Conservation (phyloP, 2,329 filamentous ascomycete species). For the Fusarium nygamai region DNA sequence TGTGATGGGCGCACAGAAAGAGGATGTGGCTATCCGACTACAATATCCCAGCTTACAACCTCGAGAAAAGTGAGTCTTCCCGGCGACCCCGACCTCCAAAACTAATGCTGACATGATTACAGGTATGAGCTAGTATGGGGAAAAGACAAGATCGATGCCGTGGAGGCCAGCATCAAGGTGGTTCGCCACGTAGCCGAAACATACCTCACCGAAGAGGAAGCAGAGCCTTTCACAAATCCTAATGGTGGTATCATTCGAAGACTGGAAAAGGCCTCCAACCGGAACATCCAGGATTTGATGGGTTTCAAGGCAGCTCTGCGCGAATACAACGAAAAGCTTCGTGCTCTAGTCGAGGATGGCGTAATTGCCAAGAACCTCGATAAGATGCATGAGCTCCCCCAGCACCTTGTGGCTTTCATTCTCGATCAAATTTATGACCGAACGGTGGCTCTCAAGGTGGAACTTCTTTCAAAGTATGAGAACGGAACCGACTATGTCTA, state of each 20-base stretch:
- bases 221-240: slow-evolving; percentile 74
- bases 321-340: slow-evolving; percentile 80
- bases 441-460: slow-evolving; percentile 89
- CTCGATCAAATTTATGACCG: slow-evolving; percentile 90
- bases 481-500: slow-evolving; percentile 95
- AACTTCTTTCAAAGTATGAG: slow-evolving; percentile 84
- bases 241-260: slow-evolving; percentile 79
- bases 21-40: slow-evolving; percentile 72
- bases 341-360: slow-evolving; percentile 72
- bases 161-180: slow-evolving; percentile 76
- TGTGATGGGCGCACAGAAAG: slow-evolving; percentile 58
- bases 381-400: slow-evolving; percentile 72
- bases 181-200: slow-evolving; percentile 76
- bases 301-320: slow-evolving; percentile 79
- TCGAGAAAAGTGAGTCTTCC: slow-evolving; percentile 68
- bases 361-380: slow-evolving; percentile 78
- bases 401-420: slow-evolving; percentile 81
- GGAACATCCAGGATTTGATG: slow-evolving; percentile 68
- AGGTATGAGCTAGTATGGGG: slow-evolving; percentile 75
- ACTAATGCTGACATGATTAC: slow-evolving; percentile 33
- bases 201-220: slow-evolving; percentile 79
- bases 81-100: neutral
- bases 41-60: slow-evolving; percentile 84
- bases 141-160: slow-evolving; percentile 80
- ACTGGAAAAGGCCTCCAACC: slow-evolving; percentile 77